A percentile compares a stretch with the other conserved stretches of the same genome.
Conservation (phyloP, 306 rosid species). For the Sechiopsis laciniata region DNA sequence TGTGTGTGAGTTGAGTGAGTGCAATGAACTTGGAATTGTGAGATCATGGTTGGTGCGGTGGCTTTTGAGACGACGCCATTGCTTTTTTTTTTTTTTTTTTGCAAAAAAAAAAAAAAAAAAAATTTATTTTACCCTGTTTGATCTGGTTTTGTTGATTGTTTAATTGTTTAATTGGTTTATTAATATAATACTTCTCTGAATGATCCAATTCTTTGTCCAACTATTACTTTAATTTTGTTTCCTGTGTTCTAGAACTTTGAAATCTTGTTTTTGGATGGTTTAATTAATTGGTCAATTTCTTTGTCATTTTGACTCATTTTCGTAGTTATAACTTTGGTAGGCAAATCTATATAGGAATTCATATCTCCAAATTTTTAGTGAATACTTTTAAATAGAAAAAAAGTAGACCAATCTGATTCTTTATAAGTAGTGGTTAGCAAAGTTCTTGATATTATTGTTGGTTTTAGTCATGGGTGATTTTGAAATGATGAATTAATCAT, state of each 20-base stretch:
- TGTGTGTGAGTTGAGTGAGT: not conserved
- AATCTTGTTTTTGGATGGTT: not conserved
- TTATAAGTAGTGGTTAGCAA: too few relatives aligned
- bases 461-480: too few relatives aligned
- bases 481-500: too few relatives aligned
- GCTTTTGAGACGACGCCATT: not conserved
- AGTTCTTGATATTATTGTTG: too few relatives aligned
- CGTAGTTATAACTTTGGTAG: not conserved
- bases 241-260: not conserved
- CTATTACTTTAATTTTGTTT: too few relatives aligned
- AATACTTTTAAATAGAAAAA: too few relatives aligned
- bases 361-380: too few relatives aligned
- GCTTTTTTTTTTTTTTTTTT: not conserved
- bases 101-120: too few relatives aligned
- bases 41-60: conserved; percentile 7
- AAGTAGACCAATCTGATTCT: too few relatives aligned
- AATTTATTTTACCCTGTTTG: not conserved
- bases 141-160: not conserved
- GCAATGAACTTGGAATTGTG: not conserved
- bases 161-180: not conserved
- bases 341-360: too few relatives aligned
- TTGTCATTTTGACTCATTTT: not conserved
- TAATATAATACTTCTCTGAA: not conserved
- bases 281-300: not conserved
- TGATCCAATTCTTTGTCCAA: not conserved